phyloP scores from a whole-genome alignment of 2,329 filamentous ascomycete species.

The Dactylellina cionopaga region DNA sequence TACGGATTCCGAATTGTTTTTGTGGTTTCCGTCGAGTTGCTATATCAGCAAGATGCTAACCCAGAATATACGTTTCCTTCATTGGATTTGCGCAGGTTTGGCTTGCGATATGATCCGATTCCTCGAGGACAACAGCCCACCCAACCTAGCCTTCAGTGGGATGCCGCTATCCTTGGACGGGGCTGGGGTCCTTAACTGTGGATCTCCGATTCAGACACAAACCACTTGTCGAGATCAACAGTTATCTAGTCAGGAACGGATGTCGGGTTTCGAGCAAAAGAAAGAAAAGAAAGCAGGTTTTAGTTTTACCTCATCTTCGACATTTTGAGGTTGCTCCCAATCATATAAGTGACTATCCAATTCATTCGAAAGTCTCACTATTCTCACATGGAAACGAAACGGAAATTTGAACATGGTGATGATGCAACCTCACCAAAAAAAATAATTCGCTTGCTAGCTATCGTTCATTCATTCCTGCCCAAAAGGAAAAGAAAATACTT shows the following conservation, averaged over 20 bases:
- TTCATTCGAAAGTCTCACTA: neutral
- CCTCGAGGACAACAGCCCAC: slow-evolving; percentile 31
- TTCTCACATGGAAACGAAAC: slow-evolving; percentile 36
- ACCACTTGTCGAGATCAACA: slow-evolving; percentile 34
- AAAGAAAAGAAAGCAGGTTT: slow-evolving; percentile 1
- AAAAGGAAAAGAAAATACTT: slow-evolving; percentile 8
- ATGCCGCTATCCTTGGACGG: slow-evolving; percentile 41
- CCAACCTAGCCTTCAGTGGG: slow-evolving; percentile 26
- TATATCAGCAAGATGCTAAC: slow-evolving; percentile 43
- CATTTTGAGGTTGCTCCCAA: neutral
- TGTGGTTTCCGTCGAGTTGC: slow-evolving; percentile 23
- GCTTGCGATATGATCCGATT: slow-evolving; percentile 52
- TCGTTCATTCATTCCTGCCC: slow-evolving; percentile 32
- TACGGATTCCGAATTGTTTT: slow-evolving; percentile 7
- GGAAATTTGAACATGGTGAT: slow-evolving; percentile 38
- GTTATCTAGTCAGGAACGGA: slow-evolving; percentile 43
- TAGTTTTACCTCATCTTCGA: slow-evolving; percentile 16
- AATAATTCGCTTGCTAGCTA: too few relatives aligned
- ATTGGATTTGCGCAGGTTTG: slow-evolving; percentile 35
- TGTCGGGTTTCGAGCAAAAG: slow-evolving; percentile 17
- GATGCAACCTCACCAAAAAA: slow-evolving; percentile 50
- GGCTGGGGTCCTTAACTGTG: slow-evolving; percentile 47
- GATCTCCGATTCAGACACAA: slow-evolving; percentile 38
- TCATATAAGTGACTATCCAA: neutral
- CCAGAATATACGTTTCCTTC: slow-evolving; percentile 37